Base-by-base conservation (phyloP, 2,329 filamentous ascomycete genomes). In the Aspergillus clavatus region DNA sequence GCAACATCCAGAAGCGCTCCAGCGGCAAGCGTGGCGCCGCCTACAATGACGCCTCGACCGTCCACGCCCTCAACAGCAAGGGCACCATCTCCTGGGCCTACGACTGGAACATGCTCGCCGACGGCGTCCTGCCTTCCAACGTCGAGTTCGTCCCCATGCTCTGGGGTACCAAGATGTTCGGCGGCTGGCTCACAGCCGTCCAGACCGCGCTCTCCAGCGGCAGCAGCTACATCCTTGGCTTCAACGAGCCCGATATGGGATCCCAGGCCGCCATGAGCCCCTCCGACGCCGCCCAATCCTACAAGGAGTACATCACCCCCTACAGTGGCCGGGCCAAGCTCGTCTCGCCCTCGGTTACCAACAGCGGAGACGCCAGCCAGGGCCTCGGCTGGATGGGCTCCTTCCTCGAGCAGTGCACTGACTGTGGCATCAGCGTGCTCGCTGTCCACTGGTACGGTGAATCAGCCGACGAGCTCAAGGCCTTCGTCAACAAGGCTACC, bases 91-190 rank as follows among this genome's bases (percentile, higher is more conserved):
- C 61, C 31, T 75, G 72, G 72, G 67, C 66, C 27, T 73, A 74
- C 60, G 70, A 74, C 59, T 75, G 72, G 72, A 70, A 59, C 37
- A 47, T 57, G 37, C 48, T 48, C 18, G 33, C 58, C 19, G 53
- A 48, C 23, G 69, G 70, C 14, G 38, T 27, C 5, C 49, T 69
- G 4, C 58, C 67, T 23, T 47, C 48, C 3, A 59, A 60, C 21
- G 56, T 69, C 41, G 69, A 74, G 42, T 75, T 60, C 51, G 65
- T 73, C 7, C 71, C 72, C 23, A 71, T 72, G 66, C 65, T 73
- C 47, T 74, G 71, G 71, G 68, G 70, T 19, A 35, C 51, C 11
- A 65, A 66, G 42, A 59, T 63, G 51, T 63, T 70, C 48, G 50
- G 46, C 24, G 53, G 47, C 39, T 74, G 69, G 69, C 38, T 56